Base-by-base conservation (phyloP, 805 yeast genomes). In the Candida pseudoglaebosa region DNA sequence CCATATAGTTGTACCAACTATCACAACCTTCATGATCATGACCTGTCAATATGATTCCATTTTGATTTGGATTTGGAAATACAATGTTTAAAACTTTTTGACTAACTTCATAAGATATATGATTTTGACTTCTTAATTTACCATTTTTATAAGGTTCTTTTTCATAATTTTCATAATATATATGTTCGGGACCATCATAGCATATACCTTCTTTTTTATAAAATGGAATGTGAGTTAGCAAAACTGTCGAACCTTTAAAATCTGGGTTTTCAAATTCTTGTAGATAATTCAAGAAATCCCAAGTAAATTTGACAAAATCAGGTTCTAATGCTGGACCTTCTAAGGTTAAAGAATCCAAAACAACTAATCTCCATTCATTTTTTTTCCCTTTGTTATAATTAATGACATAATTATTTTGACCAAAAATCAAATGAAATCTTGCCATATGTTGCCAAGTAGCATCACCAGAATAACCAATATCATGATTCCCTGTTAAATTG, bases 11-110 rank as follows among this genome's bases (percentile, higher is more conserved):
- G 57, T 84, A 87, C 58, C 73, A 71, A 26, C 80, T 75, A 48
- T 79, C 82, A 56, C 99, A 93, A 1, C 99, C 99, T 47, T 82
- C 90, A 54, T 93, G 99, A 55, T 93, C 99, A 61, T 93, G 99
- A 1, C 99, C 99, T 0, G 96, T 86, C 30, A 91, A 62, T 3
- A 93, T 78, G 7, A 91, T 69, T 15, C 98, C 98, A 14, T 83
- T 79, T 45, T 77, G 75, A 42, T 65, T 64, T 6, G 68, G 61
- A 48, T 75, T 75, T 28, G 77, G 77, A 56, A 91, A 91, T 12
- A 86, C 71, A n/a, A 81, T 70, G 48, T 84, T 72, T 47, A 93
- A 59, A 2, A 91, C 80, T 43, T 71, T 67, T 53, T 82, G 83
- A 3, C 91, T 65, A 0, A 83, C 73, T 4, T 81, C 83, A 44